Evolutionary conservation across 106 monocot genomes (phyloP).

Genomic region (Phalaenopsis equestris): DNA sequence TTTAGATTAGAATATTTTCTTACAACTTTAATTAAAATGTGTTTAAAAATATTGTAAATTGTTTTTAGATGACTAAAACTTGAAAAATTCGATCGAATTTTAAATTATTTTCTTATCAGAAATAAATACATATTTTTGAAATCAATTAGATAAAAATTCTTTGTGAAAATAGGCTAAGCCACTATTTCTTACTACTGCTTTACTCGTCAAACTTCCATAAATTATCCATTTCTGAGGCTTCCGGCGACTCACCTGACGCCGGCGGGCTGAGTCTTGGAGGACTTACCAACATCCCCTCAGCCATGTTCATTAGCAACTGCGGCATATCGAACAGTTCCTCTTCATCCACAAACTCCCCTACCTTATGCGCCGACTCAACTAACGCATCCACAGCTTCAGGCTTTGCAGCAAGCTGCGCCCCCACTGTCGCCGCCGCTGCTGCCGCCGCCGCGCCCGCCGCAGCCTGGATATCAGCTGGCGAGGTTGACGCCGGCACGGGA

Average conservation of each 20-base stretch:
- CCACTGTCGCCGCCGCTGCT: constrained; percentile 3
- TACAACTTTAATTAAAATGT: no score
- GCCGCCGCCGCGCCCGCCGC: neutral
- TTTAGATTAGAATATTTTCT: no score
- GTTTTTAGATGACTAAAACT: no score
- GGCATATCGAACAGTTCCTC: constrained; percentile 4
- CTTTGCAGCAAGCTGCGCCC: neutral
- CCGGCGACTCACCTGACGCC: neutral
- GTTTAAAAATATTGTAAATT: no score
- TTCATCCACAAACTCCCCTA: neutral
- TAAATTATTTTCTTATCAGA: no score
- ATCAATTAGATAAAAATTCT: no score
- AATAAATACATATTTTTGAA: no score
- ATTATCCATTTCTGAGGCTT: neutral
- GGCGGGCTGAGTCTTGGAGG: neutral
- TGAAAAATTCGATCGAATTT: no score
- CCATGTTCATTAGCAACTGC: constrained; percentile 1
- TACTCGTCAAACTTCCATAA: neutral
- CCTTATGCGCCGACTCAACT: neutral
- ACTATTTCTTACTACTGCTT: neutral
- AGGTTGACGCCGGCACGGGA: no score
- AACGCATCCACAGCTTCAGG: neutral
- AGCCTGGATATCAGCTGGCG: no score
- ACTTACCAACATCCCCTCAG: constrained; percentile 5
- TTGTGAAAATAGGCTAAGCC: no score